Conservation (phyloP, 768 basidiomycete genomes). For the Pholiota conissans region DNA sequence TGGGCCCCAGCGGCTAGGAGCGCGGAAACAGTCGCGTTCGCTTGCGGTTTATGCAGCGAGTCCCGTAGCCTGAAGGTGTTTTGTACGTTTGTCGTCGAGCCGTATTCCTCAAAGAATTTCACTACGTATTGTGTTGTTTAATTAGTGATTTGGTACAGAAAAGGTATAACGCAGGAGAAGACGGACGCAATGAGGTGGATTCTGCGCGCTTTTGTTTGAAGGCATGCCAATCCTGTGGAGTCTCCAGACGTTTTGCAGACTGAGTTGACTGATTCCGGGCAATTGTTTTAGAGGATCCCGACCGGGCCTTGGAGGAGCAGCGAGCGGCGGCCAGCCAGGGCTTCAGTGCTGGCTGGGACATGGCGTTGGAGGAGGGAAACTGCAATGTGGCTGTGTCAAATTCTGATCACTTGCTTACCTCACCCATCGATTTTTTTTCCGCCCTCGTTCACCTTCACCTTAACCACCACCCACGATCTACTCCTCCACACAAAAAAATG, state of each 20-base stretch:
- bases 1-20: slow-evolving; percentile 93
- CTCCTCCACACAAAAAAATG: slow-evolving; percentile 53
- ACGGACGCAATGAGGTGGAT: slow-evolving; percentile 54
- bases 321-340: slow-evolving; percentile 37
- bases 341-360: slow-evolving; percentile 37
- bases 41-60: slow-evolving; percentile 61
- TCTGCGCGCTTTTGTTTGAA: slow-evolving; percentile 62
- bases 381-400: slow-evolving; percentile 44
- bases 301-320: slow-evolving; percentile 26
- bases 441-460: slow-evolving; percentile 37
- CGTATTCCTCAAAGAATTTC: slow-evolving; percentile 63
- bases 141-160: slow-evolving; percentile 1
- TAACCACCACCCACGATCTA: slow-evolving; percentile 36
- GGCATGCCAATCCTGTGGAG: slow-evolving; percentile 62
- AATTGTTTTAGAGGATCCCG: slow-evolving; percentile 4
- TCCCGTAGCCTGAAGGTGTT: slow-evolving; percentile 77
- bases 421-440: slow-evolving; percentile 54
- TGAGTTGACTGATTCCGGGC: slow-evolving; percentile 29
- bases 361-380: slow-evolving; percentile 23
- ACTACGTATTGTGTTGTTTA: slow-evolving; percentile 39
- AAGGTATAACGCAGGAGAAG: not conserved
- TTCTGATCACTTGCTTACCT: slow-evolving; percentile 52
- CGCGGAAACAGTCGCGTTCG: slow-evolving; percentile 79
- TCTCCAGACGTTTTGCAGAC: slow-evolving; percentile 33
- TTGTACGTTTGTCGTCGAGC: slow-evolving; percentile 72